A percentile compares a stretch with the other conserved stretches of the same genome.
Conservation (phyloP, 2,329 filamentous ascomycete species). For the Paraphoma chrysanthemicola region DNA sequence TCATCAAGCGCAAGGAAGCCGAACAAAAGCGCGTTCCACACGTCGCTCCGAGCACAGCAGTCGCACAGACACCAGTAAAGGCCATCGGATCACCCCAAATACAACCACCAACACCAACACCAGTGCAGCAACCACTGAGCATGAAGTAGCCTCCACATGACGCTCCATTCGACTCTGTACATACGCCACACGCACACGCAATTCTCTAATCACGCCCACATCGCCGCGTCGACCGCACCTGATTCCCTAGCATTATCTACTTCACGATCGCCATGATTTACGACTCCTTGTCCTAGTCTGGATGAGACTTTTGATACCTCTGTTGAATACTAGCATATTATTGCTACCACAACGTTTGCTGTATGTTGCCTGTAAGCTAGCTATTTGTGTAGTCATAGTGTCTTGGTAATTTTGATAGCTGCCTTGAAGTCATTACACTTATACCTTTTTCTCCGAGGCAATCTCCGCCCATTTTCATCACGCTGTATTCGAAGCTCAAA, state of each 20-base stretch:
- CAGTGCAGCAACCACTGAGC: constrained; percentile 10
- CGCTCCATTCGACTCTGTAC: constrained; percentile 5
- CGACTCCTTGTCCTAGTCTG: neutral
- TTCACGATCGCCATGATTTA: constrained; percentile 11
- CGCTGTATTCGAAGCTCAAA: no score
- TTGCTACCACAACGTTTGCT: neutral
- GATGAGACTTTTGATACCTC: constrained; percentile 8
- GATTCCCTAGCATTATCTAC: neutral
- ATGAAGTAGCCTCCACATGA: constrained; percentile 8
- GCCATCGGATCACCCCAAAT: neutral
- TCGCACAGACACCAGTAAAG: constrained; percentile 16
- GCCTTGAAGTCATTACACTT: no score
- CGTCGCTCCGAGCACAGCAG: constrained; percentile 13
- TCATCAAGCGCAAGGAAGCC: constrained; percentile 71
- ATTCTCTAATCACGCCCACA: neutral
- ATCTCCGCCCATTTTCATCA: no score
- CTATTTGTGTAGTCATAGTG: neutral
- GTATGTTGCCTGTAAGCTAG: neutral
- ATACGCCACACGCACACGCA: constrained; percentile 5
- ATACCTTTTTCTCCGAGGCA: no score
- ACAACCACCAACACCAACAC: constrained; percentile 7
- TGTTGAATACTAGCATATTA: constrained; percentile 2
- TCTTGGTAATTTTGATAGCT: neutral
- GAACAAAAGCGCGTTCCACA: constrained; percentile 31
- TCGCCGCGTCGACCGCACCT: neutral